phyloP scores from a whole-genome alignment of 768 basidiomycete species.

The Trametes coccinea region DNA sequence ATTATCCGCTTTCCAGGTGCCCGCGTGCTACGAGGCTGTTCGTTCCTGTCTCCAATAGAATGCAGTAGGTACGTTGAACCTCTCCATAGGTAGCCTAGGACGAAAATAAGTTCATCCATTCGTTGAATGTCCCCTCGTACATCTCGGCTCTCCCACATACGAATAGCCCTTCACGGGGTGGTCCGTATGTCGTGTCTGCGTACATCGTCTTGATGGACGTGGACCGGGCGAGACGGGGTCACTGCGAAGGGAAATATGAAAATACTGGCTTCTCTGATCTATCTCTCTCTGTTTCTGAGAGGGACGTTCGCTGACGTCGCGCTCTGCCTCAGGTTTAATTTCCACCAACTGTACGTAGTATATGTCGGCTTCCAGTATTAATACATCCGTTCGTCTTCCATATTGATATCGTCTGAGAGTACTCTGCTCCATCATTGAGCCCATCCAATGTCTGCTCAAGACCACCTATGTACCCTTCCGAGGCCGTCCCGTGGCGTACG shows the following conservation, averaged over 20 bases:
- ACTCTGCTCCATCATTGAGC: too few species aligned
- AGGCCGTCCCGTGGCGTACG: too few species aligned
- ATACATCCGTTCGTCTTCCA: too few species aligned
- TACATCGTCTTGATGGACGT: constrained; percentile 52
- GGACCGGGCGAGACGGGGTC: constrained; percentile 37
- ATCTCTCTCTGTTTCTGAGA: neutral
- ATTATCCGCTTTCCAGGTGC: neutral
- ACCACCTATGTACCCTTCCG: too few species aligned
- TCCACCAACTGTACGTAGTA: neutral
- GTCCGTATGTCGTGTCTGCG: constrained; percentile 37
- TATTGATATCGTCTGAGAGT: too few species aligned
- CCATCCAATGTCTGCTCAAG: too few species aligned
- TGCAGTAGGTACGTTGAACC: constrained; percentile 14
- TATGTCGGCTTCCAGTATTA: neutral
- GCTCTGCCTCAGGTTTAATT: neutral
- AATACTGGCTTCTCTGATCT: constrained; percentile 27
- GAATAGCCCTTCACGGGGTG: constrained; percentile 35
- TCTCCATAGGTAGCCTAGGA: constrained; percentile 37
- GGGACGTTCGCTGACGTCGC: too few species aligned
- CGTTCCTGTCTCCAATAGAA: neutral
- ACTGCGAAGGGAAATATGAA: constrained; percentile 23
- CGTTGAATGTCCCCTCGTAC: constrained; percentile 57
- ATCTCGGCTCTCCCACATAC: constrained; percentile 32
- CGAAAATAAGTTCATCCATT: constrained; percentile 87
- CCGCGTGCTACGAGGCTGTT: neutral